Conservation (phyloP, 2,329 filamentous ascomycete genomes). For the Dryadomyces quercivorus region DNA sequence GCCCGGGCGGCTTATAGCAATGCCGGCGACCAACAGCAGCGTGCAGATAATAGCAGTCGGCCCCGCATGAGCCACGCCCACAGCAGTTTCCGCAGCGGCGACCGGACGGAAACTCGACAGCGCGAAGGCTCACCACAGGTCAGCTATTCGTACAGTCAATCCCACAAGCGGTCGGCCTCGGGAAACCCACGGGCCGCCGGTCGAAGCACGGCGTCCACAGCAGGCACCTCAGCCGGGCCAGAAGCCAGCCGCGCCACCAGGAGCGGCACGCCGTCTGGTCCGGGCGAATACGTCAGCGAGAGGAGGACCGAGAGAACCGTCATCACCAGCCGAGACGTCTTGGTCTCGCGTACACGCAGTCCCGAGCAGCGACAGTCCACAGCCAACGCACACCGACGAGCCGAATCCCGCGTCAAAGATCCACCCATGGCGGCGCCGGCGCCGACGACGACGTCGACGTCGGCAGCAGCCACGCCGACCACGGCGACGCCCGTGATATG, state of each 20-base stretch:
- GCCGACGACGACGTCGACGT: not conserved
- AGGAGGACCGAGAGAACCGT: slow-evolving; percentile 41
- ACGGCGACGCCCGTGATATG: slow-evolving; percentile 34
- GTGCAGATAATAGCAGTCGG: slow-evolving; percentile 11
- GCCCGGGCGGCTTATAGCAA: slow-evolving; percentile 21
- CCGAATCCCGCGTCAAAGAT: slow-evolving; percentile 5
- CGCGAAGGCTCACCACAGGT: slow-evolving; percentile 24
- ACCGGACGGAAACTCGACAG: slow-evolving; percentile 19
- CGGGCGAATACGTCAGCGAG: slow-evolving; percentile 28
- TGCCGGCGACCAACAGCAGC: slow-evolving; percentile 21
- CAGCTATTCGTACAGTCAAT: slow-evolving; percentile 25
- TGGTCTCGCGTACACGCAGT: slow-evolving; percentile 47
- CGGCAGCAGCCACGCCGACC: slow-evolving; percentile 17
- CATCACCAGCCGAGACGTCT: slow-evolving; percentile 48
- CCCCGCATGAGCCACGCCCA: slow-evolving; percentile 21
- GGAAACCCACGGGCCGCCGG: slow-evolving; percentile 40
- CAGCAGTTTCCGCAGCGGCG: slow-evolving; percentile 12
- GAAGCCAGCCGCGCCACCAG: slow-evolving; percentile 2
- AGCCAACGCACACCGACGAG: slow-evolving; percentile 18
- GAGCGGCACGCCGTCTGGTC: slow-evolving; percentile 6
- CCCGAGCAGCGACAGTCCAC: slow-evolving; percentile 31
- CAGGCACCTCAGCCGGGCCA: not conserved
- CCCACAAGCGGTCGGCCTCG: slow-evolving; percentile 47
- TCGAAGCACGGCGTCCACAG: slow-evolving; percentile 20
- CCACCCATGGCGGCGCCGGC: slow-evolving; percentile 22